Evolutionary conservation across 2,329 filamentous ascomycete species (phyloP), one percentile per base, ranked within the genome.

Genomic region (Peltaster fructicola): DNA sequence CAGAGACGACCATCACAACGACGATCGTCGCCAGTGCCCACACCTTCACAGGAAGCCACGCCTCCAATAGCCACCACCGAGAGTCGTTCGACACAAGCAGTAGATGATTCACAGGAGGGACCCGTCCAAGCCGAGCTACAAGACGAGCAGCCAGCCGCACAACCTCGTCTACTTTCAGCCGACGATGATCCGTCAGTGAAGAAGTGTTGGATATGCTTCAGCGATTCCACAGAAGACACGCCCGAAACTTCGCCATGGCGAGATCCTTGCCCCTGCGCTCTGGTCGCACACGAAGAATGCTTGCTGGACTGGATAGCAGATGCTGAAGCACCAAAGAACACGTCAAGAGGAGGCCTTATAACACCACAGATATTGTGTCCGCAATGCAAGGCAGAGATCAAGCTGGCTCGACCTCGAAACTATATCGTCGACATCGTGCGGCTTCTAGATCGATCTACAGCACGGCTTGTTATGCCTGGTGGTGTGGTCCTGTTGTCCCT

Each of bases 251-350:
- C 61, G 2, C 60, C 63, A 37, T 98, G 88, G 85, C 72, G 80
- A 21, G 78, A 76, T 27, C 84, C 88, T 2, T 98, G 88, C 47
- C 76, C 75, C 1, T 98, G 88, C 52, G 82, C 79, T 8, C 62
- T 98, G 18, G 78, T 79, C 28, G 88, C 84, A 2, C 88, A 98
- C 48, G 82, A 95, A 48, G 67, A 71, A 31, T 92, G 84, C 47
- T 63, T 95, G 36, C 61, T 95, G 18, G 76, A 81, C 41, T 98
- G 84, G 84, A 75, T 95, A 10, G 75, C 79, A n/a, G 81, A 92
- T 45, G 68, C 81, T 44, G 82, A 93, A 52, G 59, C 65, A 12
- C 65, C 66, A 2, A 62, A 56, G 17, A 53, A 64, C 10, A 44
- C 57, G 32, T 53, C 56, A 35, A 50, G 56, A 37, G 51, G 30